Conservation (phyloP, 176 grass and related monocot genomes). For the Cenchrus americanus region DNA sequence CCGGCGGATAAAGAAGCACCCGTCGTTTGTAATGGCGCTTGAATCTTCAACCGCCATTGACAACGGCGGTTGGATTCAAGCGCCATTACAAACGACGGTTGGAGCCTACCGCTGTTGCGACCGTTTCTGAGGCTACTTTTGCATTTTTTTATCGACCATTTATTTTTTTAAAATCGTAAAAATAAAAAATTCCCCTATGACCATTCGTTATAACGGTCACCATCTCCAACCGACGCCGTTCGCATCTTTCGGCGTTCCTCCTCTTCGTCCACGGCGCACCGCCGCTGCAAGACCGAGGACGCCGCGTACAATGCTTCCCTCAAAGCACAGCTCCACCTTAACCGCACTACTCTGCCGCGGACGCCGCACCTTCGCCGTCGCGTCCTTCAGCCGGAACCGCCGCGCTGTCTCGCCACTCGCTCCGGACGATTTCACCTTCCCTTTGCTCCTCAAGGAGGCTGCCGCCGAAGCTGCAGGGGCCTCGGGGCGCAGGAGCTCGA, state of each 20-base stretch:
- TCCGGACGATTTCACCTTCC: not conserved
- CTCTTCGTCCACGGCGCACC: not conserved
- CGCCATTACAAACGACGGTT: too few species aligned
- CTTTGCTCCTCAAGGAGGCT: slow-evolving; percentile 5
- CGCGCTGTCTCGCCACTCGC: not conserved
- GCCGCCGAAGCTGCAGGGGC: not conserved
- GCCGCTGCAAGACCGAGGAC: not conserved
- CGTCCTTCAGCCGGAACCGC: not conserved
- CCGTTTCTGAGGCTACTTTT: too few species aligned
- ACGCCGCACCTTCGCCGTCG: not conserved
- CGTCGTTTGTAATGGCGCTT: too few species aligned
- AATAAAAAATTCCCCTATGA: not conserved
- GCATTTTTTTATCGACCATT: too few species aligned
- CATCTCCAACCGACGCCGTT: not conserved
- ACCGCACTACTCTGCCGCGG: not conserved
- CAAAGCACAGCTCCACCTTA: not conserved
- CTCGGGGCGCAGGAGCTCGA: not conserved
- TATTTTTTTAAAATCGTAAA: too few species aligned
- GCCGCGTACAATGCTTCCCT: not conserved
- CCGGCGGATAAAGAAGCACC: too few species aligned
- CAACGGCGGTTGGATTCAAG: too few species aligned
- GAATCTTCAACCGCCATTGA: too few species aligned
- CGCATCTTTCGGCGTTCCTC: not conserved
- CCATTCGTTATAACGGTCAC: not conserved
- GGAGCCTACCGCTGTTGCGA: too few species aligned